Conservation (phyloP, 768 basidiomycete genomes). For the Mycena pura region DNA sequence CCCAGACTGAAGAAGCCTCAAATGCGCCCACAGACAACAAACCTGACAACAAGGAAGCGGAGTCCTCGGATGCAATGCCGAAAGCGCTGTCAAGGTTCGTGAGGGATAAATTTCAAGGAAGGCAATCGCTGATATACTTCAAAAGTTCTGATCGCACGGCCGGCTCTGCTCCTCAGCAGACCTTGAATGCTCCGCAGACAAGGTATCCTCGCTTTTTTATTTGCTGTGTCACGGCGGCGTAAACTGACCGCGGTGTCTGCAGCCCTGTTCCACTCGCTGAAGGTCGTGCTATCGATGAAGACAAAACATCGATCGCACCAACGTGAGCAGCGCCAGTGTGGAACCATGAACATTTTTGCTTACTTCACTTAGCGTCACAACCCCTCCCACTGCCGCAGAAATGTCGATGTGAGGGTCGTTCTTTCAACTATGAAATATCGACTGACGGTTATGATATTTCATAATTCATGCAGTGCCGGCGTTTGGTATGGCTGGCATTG, state of each 20-base stretch:
- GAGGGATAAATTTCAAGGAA: background rate
- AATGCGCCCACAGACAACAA: no score
- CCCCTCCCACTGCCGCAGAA: background rate
- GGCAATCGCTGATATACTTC: background rate
- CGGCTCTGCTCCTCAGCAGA: no score
- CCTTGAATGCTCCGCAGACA: no score
- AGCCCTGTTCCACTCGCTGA: slow-evolving; percentile 1
- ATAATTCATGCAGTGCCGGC: slow-evolving; percentile 3
- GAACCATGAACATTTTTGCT: background rate
- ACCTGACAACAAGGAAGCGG: no score
- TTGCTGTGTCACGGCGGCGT: no score
- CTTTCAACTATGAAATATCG: background rate
- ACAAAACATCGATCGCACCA: background rate
- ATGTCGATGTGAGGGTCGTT: slow-evolving; percentile 2
- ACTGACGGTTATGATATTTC: background rate
- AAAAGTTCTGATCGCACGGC: no score
- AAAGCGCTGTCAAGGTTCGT: background rate
- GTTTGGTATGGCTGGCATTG: slow-evolving; percentile 19
- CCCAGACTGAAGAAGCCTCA: no score
- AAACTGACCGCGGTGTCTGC: no score
- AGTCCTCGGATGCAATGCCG: background rate
- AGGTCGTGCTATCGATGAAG: background rate
- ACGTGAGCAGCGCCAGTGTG: no score
- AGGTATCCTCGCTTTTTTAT: no score
- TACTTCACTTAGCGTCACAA: background rate